phyloP scores from a whole-genome alignment of 1,139 yeast genomes.

The Lodderomyces orthopsilosis region DNA sequence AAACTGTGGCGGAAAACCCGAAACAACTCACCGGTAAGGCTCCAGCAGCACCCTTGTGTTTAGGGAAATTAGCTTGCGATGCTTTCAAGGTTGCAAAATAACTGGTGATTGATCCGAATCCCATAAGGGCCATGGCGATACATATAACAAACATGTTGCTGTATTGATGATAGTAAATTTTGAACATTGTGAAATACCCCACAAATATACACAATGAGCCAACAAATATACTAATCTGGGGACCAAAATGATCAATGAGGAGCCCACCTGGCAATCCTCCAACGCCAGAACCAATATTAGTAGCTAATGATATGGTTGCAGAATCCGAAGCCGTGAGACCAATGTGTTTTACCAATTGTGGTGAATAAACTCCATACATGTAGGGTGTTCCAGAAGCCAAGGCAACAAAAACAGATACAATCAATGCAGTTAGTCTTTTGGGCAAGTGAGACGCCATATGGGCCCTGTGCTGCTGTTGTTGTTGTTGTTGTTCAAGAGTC shows the following conservation, averaged over 20 bases:
- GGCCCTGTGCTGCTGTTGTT: background rate
- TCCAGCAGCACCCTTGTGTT: slow-evolving; percentile 67
- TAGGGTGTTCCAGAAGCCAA: slow-evolving; percentile 68
- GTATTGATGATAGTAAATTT: slow-evolving; percentile 25
- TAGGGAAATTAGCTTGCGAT: slow-evolving; percentile 67
- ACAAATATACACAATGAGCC: slow-evolving; percentile 52
- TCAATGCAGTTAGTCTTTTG: slow-evolving; percentile 17
- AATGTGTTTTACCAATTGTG: slow-evolving; percentile 58
- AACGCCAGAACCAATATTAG: slow-evolving; percentile 61
- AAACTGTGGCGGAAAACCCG: slow-evolving; percentile 49
- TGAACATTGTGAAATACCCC: slow-evolving; percentile 36
- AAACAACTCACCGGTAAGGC: slow-evolving; percentile 59
- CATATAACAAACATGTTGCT: slow-evolving; percentile 30
- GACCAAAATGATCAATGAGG: slow-evolving; percentile 59
- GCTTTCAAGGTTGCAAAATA: slow-evolving; percentile 68
- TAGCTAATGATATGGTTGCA: slow-evolving; percentile 60
- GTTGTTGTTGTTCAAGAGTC: background rate
- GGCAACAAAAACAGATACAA: slow-evolving; percentile 30
- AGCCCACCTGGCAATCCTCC: slow-evolving; percentile 73
- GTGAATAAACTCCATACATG: slow-evolving; percentile 68
- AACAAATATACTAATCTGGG: slow-evolving; percentile 47
- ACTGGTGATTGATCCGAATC: slow-evolving; percentile 64
- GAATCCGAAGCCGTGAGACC: slow-evolving; percentile 59
- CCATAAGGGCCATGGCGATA: slow-evolving; percentile 46
- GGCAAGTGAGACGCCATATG: slow-evolving; percentile 8